A percentile compares a stretch with the other conserved stretches of the same genome.
phyloP scores from a whole-genome alignment of 108 stramenopile species.

The Cyclotella sp. region DNA sequence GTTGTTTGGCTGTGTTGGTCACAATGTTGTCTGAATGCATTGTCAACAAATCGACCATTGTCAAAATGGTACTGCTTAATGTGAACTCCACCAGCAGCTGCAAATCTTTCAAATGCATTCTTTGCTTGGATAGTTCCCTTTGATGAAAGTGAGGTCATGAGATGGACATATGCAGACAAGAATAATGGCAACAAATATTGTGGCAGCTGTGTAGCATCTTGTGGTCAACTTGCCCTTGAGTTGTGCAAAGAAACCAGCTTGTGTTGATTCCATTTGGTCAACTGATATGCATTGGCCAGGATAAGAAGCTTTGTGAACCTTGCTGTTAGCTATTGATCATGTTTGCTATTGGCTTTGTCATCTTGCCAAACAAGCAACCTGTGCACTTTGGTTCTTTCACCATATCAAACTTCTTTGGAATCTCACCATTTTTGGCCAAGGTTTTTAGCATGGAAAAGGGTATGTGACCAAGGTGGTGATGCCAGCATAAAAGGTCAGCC shows the following conservation, averaged over 20 bases:
- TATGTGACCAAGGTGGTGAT: neutral
- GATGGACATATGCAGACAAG: neutral
- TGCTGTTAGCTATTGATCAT: neutral
- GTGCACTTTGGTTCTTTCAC: neutral
- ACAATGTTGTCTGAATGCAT: neutral
- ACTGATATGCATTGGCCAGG: neutral
- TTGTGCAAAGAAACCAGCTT: neutral
- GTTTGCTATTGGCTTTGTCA: neutral
- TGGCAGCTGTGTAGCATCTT: neutral
- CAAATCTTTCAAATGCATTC: slow-evolving; percentile 40
- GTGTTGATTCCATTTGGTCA: neutral
- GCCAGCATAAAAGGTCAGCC: neutral
- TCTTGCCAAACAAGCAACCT: neutral
- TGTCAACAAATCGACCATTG: neutral
- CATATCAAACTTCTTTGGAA: neutral
- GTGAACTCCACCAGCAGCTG: slow-evolving; percentile 6
- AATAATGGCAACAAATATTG: neutral
- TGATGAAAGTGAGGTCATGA: neutral
- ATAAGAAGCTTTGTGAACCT: neutral
- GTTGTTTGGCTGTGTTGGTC: slow-evolving; percentile 9
- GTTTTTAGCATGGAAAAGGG: neutral
- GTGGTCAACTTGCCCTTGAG: neutral
- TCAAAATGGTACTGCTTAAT: neutral
- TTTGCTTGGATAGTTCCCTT: slow-evolving; percentile 18
- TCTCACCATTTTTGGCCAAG: neutral